Evolutionary conservation across 2,329 filamentous ascomycete species (phyloP), one percentile per base, ranked within the genome.

Genomic region (Penicillium janthinellum): DNA sequence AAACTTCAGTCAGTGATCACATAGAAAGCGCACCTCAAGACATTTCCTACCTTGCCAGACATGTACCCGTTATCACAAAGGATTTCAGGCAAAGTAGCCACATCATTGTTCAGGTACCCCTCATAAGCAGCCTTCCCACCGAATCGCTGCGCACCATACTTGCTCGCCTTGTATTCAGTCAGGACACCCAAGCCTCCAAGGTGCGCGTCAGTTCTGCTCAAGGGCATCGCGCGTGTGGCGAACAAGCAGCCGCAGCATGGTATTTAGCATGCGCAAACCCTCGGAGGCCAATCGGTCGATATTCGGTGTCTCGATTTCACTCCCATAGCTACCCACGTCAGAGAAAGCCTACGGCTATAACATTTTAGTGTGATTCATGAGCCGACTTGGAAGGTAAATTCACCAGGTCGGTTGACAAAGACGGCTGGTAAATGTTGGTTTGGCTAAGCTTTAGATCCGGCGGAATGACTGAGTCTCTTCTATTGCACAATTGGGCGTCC

Each of bases 41-140:
- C 3, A 22, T 44, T 28, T 48, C 17, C 39, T 60, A 53, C 28
- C 56, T 77, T 77, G 4, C 75, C 75, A 10, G 71, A 70, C 69
- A 77, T 75, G 58, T 77, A 77, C 11, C 73, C 75, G 28, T 61
- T 64, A 55, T 76, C 74, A 1, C 62, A 64, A 2, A 77, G 63
- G 0, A 77, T 52, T 51, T 77, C 75, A 5, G 74, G 72, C 14
- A 77, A 54, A 1, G 75, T 65, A 4, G 70, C 75, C 2, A 77
- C 74, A 14, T 64, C 58, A 15, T 68, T 61, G 55, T 75, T 76
- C 39, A 77, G 57, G 38, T 74, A 76, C 3, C 74, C 75, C 57
- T 77, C 75, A 58, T 78, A 75, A 5, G 74, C 73, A 71, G 52
- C 75, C 70, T 34, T 48, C 14, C 44, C 75, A 71, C 50, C n/a